Evolutionary conservation across 2,329 filamentous ascomycete genomes (phyloP), one percentile per base, ranked within the genome.

Genomic region (Fusarium staphyleae): DNA sequence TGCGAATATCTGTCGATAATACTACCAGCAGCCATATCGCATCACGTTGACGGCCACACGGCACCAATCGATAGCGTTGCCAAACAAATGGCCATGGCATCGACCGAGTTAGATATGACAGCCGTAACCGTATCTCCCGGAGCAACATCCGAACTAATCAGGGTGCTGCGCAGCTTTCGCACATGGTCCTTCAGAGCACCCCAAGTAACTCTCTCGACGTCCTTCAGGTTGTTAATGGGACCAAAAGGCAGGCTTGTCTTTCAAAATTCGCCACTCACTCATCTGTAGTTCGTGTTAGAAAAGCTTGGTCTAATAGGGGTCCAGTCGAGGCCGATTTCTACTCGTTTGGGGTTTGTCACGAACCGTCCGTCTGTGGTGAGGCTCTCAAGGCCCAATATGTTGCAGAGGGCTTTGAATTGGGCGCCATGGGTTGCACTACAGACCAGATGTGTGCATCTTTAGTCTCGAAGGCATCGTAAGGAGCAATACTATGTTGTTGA

Each of bases 401-500:
- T 44, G 35, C 69, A 71, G 9, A 77, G 55, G 1, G 47, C 59
- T 14, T 49, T 39, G 50, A 73, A 77, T 43, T 75, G 73, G 13
- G 69, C 62, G 35, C 75, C 70, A 50, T 74, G 76, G 22, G 67
- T 70, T 4, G 70, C 70, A 14, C 69, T 70, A n/a, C 67, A 57
- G 6, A 69, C 66, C 8, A 74, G 45, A 49, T n/a, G n/a, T 68
- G 70, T 2, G 57, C 51, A 48, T 73, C 68, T 33, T 70, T 72
- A 8, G 72, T 74, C 52, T 70, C 64, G 65, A 73, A 80, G 0
- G 75, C 75, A 49, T 78, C 71, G 45, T 79, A 81, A 1, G 77
- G 78, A 10, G 77, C 77, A 26, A 79, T 75, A 29, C 71, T 77
- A 1, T 78, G 77, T 66, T 81, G 78, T 16, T 70, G 74, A 5